Percentiles rank a stretch among this genome's conserved stretches.
Evolutionary conservation across 495 filamentous ascomycete genomes (phyloP).

Genomic region (Corynascus novoguineensis): DNA sequence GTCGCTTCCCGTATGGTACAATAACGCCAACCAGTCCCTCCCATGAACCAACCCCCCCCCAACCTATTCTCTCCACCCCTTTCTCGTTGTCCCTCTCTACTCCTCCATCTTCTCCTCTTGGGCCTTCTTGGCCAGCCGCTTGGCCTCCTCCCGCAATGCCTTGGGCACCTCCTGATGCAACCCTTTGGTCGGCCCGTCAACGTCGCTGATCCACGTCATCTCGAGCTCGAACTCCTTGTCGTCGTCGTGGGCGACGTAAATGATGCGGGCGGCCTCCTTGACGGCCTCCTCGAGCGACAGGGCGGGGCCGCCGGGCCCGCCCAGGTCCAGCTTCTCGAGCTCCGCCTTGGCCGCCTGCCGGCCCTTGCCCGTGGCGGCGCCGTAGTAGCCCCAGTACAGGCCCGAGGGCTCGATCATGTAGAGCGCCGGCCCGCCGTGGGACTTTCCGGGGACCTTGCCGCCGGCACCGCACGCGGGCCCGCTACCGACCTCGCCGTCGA

Average conservation of each 20-base stretch:
- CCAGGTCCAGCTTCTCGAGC: slow-evolving; percentile 93
- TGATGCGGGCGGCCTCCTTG: slow-evolving; percentile 93
- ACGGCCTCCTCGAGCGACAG: slow-evolving; percentile 82
- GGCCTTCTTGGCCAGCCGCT: slow-evolving; percentile 74
- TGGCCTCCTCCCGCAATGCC: slow-evolving; percentile 82
- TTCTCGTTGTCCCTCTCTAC: no score
- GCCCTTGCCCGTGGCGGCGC: slow-evolving; percentile 93
- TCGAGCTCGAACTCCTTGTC: slow-evolving; percentile 99
- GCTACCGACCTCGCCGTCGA: slow-evolving; percentile 80
- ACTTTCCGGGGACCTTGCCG: slow-evolving; percentile 67
- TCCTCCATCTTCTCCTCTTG: slow-evolving; percentile 64
- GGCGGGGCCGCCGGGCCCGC: slow-evolving; percentile 40
- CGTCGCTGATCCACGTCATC: slow-evolving; percentile 92
- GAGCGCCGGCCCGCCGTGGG: slow-evolving; percentile 80
- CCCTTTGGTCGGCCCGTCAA: slow-evolving; percentile 81
- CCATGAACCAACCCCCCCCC: no score
- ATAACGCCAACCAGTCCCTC: slow-evolving; percentile 11
- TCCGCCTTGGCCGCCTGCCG: slow-evolving; percentile 94
- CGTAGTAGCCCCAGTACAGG: slow-evolving; percentile 97
- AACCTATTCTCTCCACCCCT: no score
- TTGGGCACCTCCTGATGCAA: slow-evolving; percentile 87
- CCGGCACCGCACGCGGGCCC: slow-evolving; percentile 74
- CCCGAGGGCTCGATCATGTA: slow-evolving; percentile 99
- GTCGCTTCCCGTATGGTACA: slow-evolving; percentile 13
- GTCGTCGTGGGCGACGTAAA: slow-evolving; percentile 94